These are phyloP conservation scores for Neurospora sp. DNA, from an alignment of 495 filamentous ascomycete species.

Conservation along the genomic window DNA sequence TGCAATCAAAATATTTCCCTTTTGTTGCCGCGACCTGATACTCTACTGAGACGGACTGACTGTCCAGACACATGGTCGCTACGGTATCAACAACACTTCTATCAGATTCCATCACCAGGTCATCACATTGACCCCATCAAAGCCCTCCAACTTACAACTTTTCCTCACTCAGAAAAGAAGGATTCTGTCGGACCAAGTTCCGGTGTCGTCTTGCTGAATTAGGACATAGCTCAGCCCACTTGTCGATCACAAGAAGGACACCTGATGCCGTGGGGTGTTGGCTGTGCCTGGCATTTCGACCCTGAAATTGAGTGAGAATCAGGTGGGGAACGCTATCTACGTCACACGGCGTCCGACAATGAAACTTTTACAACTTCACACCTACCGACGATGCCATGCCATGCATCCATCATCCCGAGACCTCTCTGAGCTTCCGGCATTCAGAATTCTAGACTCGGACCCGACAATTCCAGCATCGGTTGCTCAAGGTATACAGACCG, in stretches of 20 bases:
- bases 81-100: not conserved
- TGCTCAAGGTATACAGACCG: not conserved
- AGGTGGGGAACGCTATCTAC: not conserved
- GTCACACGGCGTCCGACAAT: not conserved
- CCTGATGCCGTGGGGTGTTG: not conserved
- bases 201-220: not conserved
- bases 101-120: not conserved
- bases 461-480: not conserved
- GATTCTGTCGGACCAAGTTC: not conserved
- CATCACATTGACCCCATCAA: not conserved
- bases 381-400: not conserved
- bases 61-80: not conserved
- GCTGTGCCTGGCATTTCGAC: not conserved
- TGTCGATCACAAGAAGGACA: not conserved
- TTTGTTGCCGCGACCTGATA: not conserved
- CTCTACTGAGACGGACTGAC: not conserved
- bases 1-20: not conserved
- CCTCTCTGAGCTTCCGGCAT: not conserved
- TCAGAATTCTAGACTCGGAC: not conserved
- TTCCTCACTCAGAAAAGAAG: too few species aligned
- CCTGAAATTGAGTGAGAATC: not conserved
- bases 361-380: not conserved
- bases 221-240: not conserved
- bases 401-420: not conserved
- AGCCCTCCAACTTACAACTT: not conserved